A percentile compares a stretch with the other conserved stretches of the same genome.
These are phyloP conservation scores for Herpetomonas samuelpessoai DNA, from an alignment of 208 protist genomes.

Conservation along the genomic window DNA sequence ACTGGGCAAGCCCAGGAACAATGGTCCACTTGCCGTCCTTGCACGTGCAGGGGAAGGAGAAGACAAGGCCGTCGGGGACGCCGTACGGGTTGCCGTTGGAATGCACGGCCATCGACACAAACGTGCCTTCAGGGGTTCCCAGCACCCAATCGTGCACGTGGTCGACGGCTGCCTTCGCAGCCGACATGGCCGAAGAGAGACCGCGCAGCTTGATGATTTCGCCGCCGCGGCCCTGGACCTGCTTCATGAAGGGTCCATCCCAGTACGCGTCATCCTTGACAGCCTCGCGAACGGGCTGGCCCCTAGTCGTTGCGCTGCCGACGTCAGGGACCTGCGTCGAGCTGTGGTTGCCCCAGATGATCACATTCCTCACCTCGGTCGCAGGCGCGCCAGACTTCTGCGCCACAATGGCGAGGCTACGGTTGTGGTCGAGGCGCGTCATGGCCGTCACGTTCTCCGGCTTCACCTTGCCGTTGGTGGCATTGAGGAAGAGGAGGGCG, in stretches of 20 bases:
- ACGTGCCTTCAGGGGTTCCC: slow-evolving; percentile 48
- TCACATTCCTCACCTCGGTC: slow-evolving; percentile 82
- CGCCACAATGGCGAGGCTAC: slow-evolving; percentile 85
- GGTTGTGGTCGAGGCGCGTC: slow-evolving; percentile 97
- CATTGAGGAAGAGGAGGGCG: slow-evolving; percentile 90
- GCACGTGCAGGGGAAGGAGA: slow-evolving; percentile 93
- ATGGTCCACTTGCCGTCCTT: slow-evolving; percentile 82
- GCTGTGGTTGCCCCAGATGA: slow-evolving; percentile 98
- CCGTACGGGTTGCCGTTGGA: slow-evolving; percentile 91
- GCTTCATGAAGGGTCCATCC: slow-evolving; percentile 75
- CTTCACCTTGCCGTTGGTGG: slow-evolving; percentile 61
- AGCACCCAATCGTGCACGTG: slow-evolving; percentile 73
- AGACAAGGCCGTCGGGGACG: slow-evolving; percentile 89
- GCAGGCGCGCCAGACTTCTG: slow-evolving; percentile 58
- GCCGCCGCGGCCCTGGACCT: slow-evolving; percentile 90
- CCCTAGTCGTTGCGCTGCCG: slow-evolving; percentile 64
- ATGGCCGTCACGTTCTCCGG: slow-evolving; percentile 93
- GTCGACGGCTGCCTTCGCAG: slow-evolving; percentile 76
- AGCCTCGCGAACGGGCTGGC: slow-evolving; percentile 33
- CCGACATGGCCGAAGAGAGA: slow-evolving; percentile 93
- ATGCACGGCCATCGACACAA: slow-evolving; percentile 94
- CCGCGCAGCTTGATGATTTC: slow-evolving; percentile 89
- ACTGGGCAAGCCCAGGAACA: slow-evolving; percentile 47
- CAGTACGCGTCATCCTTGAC: slow-evolving; percentile 75
- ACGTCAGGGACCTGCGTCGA: slow-evolving; percentile 93